Evolutionary conservation across 805 yeast genomes (phyloP), one percentile per base, ranked within the genome.

Genomic region (Cyberlindnera euphorbiiphila): DNA sequence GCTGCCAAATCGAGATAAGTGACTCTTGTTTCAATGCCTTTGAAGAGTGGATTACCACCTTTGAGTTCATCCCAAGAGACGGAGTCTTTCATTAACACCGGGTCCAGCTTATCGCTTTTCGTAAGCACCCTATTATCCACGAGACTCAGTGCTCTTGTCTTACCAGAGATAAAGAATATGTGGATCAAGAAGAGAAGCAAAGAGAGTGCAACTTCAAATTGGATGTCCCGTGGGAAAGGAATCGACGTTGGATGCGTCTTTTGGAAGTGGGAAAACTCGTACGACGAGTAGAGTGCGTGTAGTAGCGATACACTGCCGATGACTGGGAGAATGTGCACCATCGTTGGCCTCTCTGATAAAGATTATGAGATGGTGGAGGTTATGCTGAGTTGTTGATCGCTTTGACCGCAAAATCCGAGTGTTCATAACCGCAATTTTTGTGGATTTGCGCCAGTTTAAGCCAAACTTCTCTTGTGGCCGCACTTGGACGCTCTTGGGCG

Each of bases 281-380:
- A 71, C 3, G 80, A 66, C 6, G 81, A 75, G 45, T 72, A 74
- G 1, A 71, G 76, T 1, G 78, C 68, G 50, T 76, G 80, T 1
- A 64, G 34, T 25, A 75, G 59, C 5, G 43, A 30, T 4, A 49
- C 11, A 0, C 40, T 18, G 2, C 43, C 49, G 8, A 42, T 3
- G n/a, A 36, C 21, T 6, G 43, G 41, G 4, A 46, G 26, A 3
- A 43, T 15, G 4, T 33, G 26, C 7, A 30, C 20, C 46, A 42
- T 42, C 18, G 13, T 19, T 18, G 8, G 8, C 24, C 24, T 21
- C 10, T 9, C 11, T 11, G 24, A 21, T 21, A n/a, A n/a, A n/a
- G n/a, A n/a, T n/a, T n/a, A n/a, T n/a, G n/a, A n/a, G n/a, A n/a
- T n/a, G n/a, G n/a, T n/a, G n/a, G n/a, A n/a, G n/a, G n/a, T n/a